Conservation (phyloP, 148 eudicot species). For the Chenopodium suecicum region DNA sequence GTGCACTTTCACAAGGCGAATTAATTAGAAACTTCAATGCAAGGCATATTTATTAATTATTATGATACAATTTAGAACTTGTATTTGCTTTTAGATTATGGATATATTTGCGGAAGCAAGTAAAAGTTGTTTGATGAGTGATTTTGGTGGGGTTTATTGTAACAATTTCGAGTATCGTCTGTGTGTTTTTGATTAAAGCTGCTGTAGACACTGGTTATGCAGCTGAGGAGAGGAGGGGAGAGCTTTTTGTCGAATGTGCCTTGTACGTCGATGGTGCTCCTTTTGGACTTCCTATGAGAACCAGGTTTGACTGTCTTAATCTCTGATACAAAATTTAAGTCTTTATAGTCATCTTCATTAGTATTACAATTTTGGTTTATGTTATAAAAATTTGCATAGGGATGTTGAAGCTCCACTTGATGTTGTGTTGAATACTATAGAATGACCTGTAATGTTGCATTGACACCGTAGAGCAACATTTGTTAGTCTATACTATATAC, state of each 20-base stretch:
- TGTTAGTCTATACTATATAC: too few relatives aligned
- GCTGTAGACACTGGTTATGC: conserved; percentile 58
- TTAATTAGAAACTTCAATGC: too few relatives aligned
- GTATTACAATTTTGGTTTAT: neutral
- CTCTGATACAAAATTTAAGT: neutral
- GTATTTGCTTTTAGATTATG: neutral
- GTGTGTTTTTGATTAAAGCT: conserved; percentile 21
- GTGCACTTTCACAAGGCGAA: too few relatives aligned
- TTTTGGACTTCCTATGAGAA: conserved; percentile 89
- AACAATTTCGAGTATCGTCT: neutral
- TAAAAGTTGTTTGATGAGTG: neutral
- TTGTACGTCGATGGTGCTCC: conserved; percentile 89
- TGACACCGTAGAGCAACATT: too few relatives aligned
- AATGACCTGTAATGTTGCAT: neutral
- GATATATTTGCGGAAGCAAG: neutral
- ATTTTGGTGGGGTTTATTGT: neutral
- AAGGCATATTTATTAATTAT: neutral
- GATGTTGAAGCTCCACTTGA: too few relatives aligned
- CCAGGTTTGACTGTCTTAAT: conserved; percentile 50
- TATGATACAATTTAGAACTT: neutral
- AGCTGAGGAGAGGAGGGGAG: conserved; percentile 69
- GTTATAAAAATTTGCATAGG: neutral
- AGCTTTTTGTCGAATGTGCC: conserved; percentile 82
- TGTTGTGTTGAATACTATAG: neutral
- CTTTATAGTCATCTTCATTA: neutral